These are phyloP conservation scores for Drosera spatulata DNA, from an alignment of 179 eudicot species.

Conservation along the genomic window DNA sequence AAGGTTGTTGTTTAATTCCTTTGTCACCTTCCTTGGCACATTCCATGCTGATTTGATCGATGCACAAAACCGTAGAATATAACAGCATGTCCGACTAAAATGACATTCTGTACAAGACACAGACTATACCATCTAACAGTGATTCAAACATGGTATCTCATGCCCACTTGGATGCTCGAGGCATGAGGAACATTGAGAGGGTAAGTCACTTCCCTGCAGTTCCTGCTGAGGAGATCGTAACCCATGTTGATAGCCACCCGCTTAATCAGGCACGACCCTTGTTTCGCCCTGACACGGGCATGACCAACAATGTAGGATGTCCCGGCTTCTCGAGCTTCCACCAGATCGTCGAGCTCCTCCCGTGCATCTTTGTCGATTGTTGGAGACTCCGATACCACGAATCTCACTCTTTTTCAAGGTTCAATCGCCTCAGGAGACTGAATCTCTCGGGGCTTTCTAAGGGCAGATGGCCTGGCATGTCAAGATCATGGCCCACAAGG, in stretches of 20 bases:
- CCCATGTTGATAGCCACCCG: constrained; percentile 21
- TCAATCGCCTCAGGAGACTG: background rate
- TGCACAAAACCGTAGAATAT: no score
- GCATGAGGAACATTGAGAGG: constrained; percentile 29
- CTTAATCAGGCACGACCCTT: constrained; percentile 16
- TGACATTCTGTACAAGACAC: no score
- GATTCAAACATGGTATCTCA: constrained; percentile 20
- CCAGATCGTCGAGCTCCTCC: constrained; percentile 11
- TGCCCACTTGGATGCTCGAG: constrained; percentile 31
- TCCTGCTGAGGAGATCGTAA: constrained; percentile 22
- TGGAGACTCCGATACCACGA: constrained; percentile 6
- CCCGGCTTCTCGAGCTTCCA: constrained; percentile 29
- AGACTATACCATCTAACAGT: no score
- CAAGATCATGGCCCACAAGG: constrained; percentile 1
- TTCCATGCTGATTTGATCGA: no score
- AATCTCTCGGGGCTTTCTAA: background rate
- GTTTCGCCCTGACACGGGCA: constrained; percentile 18
- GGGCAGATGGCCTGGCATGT: background rate
- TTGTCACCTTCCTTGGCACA: no score
- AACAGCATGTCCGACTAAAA: no score
- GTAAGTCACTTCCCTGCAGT: constrained; percentile 18
- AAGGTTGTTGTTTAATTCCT: no score
- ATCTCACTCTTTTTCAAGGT: constrained; percentile 10
- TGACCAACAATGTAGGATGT: constrained; percentile 32
- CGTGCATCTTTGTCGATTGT: background rate